Evolutionary conservation across 768 basidiomycete species (phyloP), one percentile per base, ranked within the genome.

Genomic region (Psilocybe azurescens): DNA sequence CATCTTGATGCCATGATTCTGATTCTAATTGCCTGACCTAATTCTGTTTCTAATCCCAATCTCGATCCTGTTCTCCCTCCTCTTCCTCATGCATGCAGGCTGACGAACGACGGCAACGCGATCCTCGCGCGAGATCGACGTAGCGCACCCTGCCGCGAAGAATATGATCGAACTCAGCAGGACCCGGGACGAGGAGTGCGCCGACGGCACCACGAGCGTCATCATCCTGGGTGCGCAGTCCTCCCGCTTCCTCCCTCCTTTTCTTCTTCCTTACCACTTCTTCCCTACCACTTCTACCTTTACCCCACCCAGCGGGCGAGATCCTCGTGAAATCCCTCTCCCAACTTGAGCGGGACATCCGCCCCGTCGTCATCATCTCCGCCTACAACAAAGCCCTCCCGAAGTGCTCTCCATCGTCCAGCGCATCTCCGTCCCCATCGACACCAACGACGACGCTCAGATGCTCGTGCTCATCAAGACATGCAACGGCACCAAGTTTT

Each of bases 71-170:
- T 50, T 60, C 28, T 24, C 20, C 20, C 24, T 24, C 24, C 24
- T 24, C 24, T 2, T 24, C 24, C 24, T 24, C 24, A 24, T 24
- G 24, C 29, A 16, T 28, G 9, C 66, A 97, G 96, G 64, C 79
- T 98, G 18, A 99, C 97, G 2, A 98, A 99, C 74, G 97, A 99
- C 71, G 97, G 97, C n/a, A 97, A 99, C 70, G 96, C 97, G 2
- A 99, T 99, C 65, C 81, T 99, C 97, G 44, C 90, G 97, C 56
- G 97, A 99, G 76, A 99, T 99, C 67, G 97, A 99, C 68, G 97
- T 99, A 29, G 95, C 96, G 2, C 97, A 99, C 70, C 97, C 97
- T 3, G 97, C 97, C 29, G 97, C 97, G 28, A 99, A 99, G 81
- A 97, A 96, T 67, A 99, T 99, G 96, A 97, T 99, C 65, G 97